Evolutionary conservation across 139 green algal species (phyloP), one percentile per base, ranked within the genome.

Genomic region (Tetradesmus lagerheimii): DNA sequence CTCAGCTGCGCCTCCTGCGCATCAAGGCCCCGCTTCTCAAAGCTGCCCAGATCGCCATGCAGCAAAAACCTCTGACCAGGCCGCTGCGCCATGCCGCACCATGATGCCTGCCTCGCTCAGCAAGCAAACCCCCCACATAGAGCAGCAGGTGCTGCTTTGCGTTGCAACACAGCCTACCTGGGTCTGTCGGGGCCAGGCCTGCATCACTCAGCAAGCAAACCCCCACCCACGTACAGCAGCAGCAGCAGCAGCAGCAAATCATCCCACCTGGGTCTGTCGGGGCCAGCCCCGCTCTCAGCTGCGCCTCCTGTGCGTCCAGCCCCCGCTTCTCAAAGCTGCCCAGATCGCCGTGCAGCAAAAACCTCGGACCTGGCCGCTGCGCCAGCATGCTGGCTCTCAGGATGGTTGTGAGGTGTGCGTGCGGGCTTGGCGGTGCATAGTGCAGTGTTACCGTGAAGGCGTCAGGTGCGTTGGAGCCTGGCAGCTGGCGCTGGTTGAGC

Each of bases 381-480:
- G 43, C 37, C 71, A 89, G 47, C 71, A 83, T 89, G 47, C 29
- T 57, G 3, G 85, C 71, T 16, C 45, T 57, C 71, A 89, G 47
- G 37, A 75, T 75, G 39, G 53, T 74, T 29, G 85, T 89, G 0
- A 89, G 75, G 9, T 39, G 35, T 81, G 81, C 47, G 0, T 12
- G 50, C 35, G 34, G 0, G 57, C 38, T 80, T 25, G 37, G 12
- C 57, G 2, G 3, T 39, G 74, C 41, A 31, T 89, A 89, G 71
- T 89, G 85, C 76, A 89, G 85, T 23, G 71, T 83, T n/a, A 89
- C 12, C 18, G 74, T 89, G 67, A 89, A 89, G 34, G 71, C 85
- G 23, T 89, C 85, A 25, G 80, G 80, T 20, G 45, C 45, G 31
- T 57, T 38, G 15, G 82, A 57, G 47, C 37, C 85, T 37, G 85